Base-by-base conservation (phyloP, 108 stramenopile species). In the Cyclotella distinguenda region DNA sequence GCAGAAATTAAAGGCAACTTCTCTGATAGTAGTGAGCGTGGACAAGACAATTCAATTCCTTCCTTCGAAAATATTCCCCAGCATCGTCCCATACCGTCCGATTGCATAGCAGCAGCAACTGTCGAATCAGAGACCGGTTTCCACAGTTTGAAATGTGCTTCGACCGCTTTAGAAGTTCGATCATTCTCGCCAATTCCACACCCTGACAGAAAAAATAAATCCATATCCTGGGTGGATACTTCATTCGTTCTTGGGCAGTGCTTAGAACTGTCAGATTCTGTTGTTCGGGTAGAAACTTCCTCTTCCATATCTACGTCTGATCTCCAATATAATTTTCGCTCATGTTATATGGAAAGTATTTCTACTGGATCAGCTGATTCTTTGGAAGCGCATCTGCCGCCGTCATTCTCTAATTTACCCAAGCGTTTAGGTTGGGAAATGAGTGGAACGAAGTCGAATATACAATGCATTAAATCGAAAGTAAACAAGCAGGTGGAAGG, bases 231-330 rank as follows among this genome's bases (percentile, higher is more conserved):
- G 75, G 68, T 57, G 11, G 56, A 77, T 2, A 28, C 46, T 26
- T 62, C 68, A 8, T 77, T 77, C 49, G 62, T 60, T n/a, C 43
- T 77, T 15, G 51, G 67, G 9, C 67, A 60, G n/a, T 27, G 57
- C 11, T 62, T 77, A 15, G 54, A 77, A 15, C 33, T 77, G 9
- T 77, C 75, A 10, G 77, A 78, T 56, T 72, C 77, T 10, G 70
- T 72, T 18, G 44, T 78, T 36, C 65, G 77, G n/a, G 51, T 78
- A 13, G 77, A 78, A 45, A 78, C 65, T 15, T n/a, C 25, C 2
- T 32, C 40, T 19, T 53, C 67, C 31, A 51, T 25, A 16, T 23
- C 34, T 4, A 68, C 32, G 18, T 43, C 56, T 33, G 71, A 78
- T 31, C 60, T 78, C 23, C 44, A 56, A 33, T 72, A 67, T 55